Percentiles rank a stretch among this genome's conserved stretches.
Conservation (phyloP, 2,329 filamentous ascomycete genomes). For the Fusarium sp. region DNA sequence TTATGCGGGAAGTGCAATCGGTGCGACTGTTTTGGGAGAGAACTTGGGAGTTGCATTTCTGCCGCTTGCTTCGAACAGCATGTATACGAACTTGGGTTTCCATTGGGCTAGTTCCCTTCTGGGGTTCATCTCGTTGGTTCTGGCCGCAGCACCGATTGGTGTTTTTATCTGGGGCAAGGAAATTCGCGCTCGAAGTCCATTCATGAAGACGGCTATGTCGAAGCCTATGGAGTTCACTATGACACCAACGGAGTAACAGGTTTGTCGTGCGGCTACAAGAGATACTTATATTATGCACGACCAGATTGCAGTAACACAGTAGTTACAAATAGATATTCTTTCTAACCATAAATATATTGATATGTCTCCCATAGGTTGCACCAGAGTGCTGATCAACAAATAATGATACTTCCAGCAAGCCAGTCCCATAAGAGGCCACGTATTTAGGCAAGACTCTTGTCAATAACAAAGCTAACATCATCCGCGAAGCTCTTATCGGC, state of each 20-base stretch:
- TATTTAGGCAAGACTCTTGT: background rate
- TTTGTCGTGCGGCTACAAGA: accelerated
- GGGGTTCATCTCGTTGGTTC: conserved; percentile 20
- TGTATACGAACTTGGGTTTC: conserved; percentile 34
- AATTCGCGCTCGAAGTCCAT: conserved; percentile 31
- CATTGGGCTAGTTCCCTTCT: conserved; percentile 34
- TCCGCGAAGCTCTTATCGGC: conserved; percentile 1
- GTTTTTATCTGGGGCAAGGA: conserved; percentile 34
- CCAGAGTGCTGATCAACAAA: background rate
- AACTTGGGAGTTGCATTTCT: conserved; percentile 33
- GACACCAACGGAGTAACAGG: background rate
- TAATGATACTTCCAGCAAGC: accelerated
- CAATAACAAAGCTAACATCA: conserved; percentile 19
- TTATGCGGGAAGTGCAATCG: conserved; percentile 32
- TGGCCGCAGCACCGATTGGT: conserved; percentile 25
- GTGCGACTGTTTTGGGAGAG: conserved; percentile 21
- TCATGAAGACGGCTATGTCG: conserved; percentile 28
- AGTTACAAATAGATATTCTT: too few species aligned
- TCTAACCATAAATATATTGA: too few species aligned
- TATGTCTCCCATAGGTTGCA: too few species aligned
- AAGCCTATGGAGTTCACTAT: conserved; percentile 24
- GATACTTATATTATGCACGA: too few species aligned
- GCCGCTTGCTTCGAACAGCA: conserved; percentile 29
- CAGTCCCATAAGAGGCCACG: background rate
- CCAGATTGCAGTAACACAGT: background rate